Percentiles rank a stretch among this genome's conserved stretches.
Evolutionary conservation across 2,329 filamentous ascomycete genomes (phyloP).

Genomic region (Dactylonectria estremocensis): DNA sequence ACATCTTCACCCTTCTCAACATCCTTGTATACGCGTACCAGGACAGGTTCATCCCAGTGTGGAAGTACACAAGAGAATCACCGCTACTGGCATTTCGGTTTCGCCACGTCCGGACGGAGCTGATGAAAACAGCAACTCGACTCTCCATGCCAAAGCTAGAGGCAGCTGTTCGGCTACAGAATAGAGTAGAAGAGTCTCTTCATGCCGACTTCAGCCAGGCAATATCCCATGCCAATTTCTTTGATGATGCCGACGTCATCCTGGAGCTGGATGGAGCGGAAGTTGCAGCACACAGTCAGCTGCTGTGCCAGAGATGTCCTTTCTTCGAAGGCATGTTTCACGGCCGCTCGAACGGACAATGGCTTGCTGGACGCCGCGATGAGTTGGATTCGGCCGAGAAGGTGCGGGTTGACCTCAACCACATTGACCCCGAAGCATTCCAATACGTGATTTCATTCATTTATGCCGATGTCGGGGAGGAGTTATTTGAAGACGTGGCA

Average conservation of each 20-base stretch:
- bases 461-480: constrained; percentile 85
- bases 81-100: constrained; percentile 79
- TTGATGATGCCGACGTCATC: constrained; percentile 84
- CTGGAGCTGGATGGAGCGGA: constrained; percentile 84
- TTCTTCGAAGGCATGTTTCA: constrained; percentile 94
- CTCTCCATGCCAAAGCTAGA: constrained; percentile 82
- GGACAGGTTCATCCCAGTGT: constrained; percentile 85
- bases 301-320: constrained; percentile 87
- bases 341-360: constrained; percentile 87
- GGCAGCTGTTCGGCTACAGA: constrained; percentile 82
- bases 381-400: constrained; percentile 53
- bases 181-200: constrained; percentile 74
- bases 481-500: constrained; percentile 85
- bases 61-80: constrained; percentile 82
- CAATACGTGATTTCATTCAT: constrained; percentile 84
- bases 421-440: constrained; percentile 83
- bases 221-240: constrained; percentile 78
- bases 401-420: constrained; percentile 84
- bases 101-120: constrained; percentile 83
- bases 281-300: constrained; percentile 80
- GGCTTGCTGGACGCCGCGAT: constrained; percentile 81
- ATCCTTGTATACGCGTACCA: constrained; percentile 85
- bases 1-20: constrained; percentile 85
- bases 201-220: constrained; percentile 80
- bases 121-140: constrained; percentile 87